Base-by-base conservation (phyloP, 73 alveolate genomes). In the Stentor coeruleus region DNA sequence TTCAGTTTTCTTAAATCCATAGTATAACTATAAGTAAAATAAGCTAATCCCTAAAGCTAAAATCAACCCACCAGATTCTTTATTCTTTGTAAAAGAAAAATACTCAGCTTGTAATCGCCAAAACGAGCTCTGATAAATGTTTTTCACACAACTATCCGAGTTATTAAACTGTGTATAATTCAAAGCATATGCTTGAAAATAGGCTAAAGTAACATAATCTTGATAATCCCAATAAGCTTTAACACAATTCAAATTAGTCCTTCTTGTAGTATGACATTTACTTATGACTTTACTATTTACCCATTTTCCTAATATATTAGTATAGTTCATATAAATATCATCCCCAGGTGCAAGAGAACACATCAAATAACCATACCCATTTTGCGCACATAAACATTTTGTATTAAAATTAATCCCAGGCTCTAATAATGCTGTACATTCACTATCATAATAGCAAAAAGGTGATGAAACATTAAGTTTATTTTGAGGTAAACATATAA, bases 1-100 rank as follows among this genome's bases (percentile, higher is more conserved):
- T 82, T 97, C 99, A 81, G 94, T 96, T 86, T 97, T 96, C 14
- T 95, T 89, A 35, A 95, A 98, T 11, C 97, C 98, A 80, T 92
- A 87, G 76, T n/a, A n/a, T n/a, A n/a, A n/a, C n/a, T n/a, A n/a
- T n/a, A n/a, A n/a, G n/a, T n/a, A n/a, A n/a, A n/a, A n/a, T n/a
- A n/a, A n/a, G n/a, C n/a, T n/a, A n/a, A n/a, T n/a, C n/a, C n/a
- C n/a, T n/a, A n/a, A n/a, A n/a, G n/a, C n/a, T n/a, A n/a, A n/a
- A n/a, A n/a, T n/a, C n/a, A n/a, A n/a, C n/a, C n/a, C n/a, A n/a
- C n/a, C n/a, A n/a, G n/a, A n/a, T n/a, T n/a, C n/a, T n/a, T n/a
- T n/a, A n/a, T n/a, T n/a, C n/a, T n/a, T n/a, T n/a, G n/a, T n/a
- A n/a, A n/a, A n/a, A n/a, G n/a, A n/a, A n/a, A n/a, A n/a, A 57